Percentiles rank a stretch among this genome's conserved stretches.
Conservation (phyloP, 805 yeast genomes). For the Candida dajiaensis region DNA sequence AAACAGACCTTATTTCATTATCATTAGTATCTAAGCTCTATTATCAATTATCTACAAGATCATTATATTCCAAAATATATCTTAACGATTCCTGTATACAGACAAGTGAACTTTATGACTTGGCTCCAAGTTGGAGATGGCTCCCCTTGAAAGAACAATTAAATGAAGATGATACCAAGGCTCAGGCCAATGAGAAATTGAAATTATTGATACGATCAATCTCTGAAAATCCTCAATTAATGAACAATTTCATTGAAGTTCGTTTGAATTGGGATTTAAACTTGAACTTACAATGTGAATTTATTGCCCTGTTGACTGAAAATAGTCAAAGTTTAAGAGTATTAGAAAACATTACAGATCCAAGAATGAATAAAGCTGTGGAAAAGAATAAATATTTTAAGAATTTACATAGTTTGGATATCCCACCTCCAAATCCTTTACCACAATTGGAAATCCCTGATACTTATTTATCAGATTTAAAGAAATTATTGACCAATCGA, state of each 20-base stretch:
- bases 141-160: constrained; percentile 12
- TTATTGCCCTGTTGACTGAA: constrained; percentile 25
- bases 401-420: constrained; percentile 12
- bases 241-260: constrained; percentile 30
- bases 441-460: constrained; percentile 26
- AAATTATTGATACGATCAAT: constrained; percentile 24
- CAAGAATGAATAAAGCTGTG: constrained; percentile 30
- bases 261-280: constrained; percentile 39
- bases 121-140: constrained; percentile 37
- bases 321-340: constrained; percentile 26
- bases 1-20: constrained; percentile 26
- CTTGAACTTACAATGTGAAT: constrained; percentile 23
- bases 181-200: constrained; percentile 27
- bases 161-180: constrained; percentile 17
- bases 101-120: constrained; percentile 25
- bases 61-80: constrained; percentile 32
- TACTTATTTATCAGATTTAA: constrained; percentile 27
- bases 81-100: constrained; percentile 37
- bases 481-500: constrained; percentile 22
- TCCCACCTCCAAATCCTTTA: constrained; percentile 30
- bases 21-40: constrained; percentile 24
- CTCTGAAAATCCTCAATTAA: constrained; percentile 13
- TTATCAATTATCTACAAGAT: constrained; percentile 25
- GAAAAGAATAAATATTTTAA: constrained; percentile 23
- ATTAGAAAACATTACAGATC: constrained; percentile 36